Conservation (phyloP, 495 filamentous ascomycete genomes). For the Extremus antarcticus region DNA sequence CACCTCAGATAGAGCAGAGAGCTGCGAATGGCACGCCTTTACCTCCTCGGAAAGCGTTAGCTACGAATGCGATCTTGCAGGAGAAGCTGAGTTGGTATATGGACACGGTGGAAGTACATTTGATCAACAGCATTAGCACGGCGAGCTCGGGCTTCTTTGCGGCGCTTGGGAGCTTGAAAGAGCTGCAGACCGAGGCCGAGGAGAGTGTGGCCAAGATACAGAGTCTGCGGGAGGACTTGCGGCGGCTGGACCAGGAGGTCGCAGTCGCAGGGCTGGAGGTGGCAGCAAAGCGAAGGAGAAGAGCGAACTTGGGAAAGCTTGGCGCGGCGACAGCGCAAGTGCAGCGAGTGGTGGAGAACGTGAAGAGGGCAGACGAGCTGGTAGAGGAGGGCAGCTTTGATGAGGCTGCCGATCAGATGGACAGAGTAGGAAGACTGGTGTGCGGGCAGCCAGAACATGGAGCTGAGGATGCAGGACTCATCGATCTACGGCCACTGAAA, state of each 20-base stretch:
- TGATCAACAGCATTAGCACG: slow-evolving; percentile 90
- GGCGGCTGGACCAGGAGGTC: slow-evolving; percentile 74
- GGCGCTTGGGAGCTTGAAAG: slow-evolving; percentile 77
- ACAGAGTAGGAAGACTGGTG: slow-evolving; percentile 66
- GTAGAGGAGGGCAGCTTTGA: slow-evolving; percentile 75
- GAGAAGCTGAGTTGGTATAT: slow-evolving; percentile 99
- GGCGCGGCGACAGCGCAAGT: slow-evolving; percentile 76
- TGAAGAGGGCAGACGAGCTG: slow-evolving; percentile 64
- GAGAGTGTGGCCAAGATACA: slow-evolving; percentile 85
- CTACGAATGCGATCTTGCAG: slow-evolving; percentile 96
- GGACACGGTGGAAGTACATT: slow-evolving; percentile 96
- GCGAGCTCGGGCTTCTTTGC: slow-evolving; percentile 96
- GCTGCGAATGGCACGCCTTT: slow-evolving; percentile 48
- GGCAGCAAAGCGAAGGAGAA: slow-evolving; percentile 64
- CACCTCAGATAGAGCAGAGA: slow-evolving; percentile 18
- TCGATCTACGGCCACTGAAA: slow-evolving; percentile 67
- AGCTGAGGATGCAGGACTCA: slow-evolving; percentile 25
- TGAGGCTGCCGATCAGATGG: slow-evolving; percentile 63
- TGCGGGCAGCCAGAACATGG: slow-evolving; percentile 46
- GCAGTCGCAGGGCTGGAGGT: slow-evolving; percentile 78
- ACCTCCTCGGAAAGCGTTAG: slow-evolving; percentile 71
- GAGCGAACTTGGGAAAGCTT: slow-evolving; percentile 76
- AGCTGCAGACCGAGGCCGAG: slow-evolving; percentile 84
- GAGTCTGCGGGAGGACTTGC: slow-evolving; percentile 63
- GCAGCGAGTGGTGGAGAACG: slow-evolving; percentile 61